Base-by-base conservation (phyloP, 78 protist species). In the Emiliania huxleyi region DNA sequence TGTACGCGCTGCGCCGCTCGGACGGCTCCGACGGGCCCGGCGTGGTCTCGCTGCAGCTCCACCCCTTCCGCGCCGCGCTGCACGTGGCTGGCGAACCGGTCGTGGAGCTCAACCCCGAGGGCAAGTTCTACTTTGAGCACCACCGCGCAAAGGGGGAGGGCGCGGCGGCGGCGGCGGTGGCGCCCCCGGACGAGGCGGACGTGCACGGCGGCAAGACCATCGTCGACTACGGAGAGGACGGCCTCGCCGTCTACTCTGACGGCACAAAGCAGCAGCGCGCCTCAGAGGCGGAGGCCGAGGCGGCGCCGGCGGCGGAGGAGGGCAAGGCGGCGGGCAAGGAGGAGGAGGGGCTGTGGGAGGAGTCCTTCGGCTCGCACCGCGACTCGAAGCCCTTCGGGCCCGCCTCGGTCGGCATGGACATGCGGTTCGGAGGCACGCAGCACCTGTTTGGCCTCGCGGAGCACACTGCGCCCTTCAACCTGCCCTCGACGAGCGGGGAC, bases 381-480 rank as follows among this genome's bases (percentile, higher is more conserved):
- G 96, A 94, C 84, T 4, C 62, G 38, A 91, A 92, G 93, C 94
- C 94, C 25, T 85, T 40, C 79, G 93, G 93, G 35, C 87, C 90
- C 49, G 1, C 42, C 33, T 11, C 91, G 5, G 91, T 97, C n/a
- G 97, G 95, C 33, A 40, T 96, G 48, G 98, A 97, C 73, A 35
- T 97, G 45, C 43, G 89, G 56, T 98, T 98, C 84, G 85, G 81
- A 11, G 95, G 93, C n/a, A 42, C 96, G 3, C 29, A 43, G 37
- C 69, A 73, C 79, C 91, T 98, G 35, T 98, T 95, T 91, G 99
- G 99, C 69, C 94, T 98, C n/a, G 99, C 99, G 33, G 98, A 98
- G 95, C 98, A 97, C 93, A 96, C 99, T 0, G 29, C 93, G 26
- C 25, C 93, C n/a, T 40, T 98, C 12, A 33, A 97, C 2, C 96